These are phyloP conservation scores for Lentithecium fluviatile DNA, from an alignment of 495 filamentous ascomycete species.

Conservation along the genomic window DNA sequence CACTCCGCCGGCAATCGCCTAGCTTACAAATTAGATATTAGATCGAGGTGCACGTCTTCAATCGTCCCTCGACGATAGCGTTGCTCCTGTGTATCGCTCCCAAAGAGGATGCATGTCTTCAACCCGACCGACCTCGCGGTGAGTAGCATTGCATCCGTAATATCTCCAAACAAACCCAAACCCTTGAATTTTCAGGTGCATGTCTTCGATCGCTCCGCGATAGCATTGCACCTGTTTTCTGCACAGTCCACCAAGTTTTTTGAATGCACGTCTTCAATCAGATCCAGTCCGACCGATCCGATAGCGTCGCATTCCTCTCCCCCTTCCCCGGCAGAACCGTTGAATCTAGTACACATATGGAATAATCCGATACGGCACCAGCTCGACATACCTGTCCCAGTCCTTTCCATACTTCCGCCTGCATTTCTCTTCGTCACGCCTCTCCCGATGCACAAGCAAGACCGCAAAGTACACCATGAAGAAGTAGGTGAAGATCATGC, in stretches of 20 bases:
- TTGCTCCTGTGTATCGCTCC: background rate
- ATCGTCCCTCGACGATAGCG: conserved; percentile 13
- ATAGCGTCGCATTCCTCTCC: conserved; percentile 22
- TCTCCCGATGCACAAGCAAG: conserved; percentile 84
- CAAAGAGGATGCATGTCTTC: conserved; percentile 24
- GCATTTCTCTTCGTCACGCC: conserved; percentile 92
- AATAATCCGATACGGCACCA: conserved; percentile 81
- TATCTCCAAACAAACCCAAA: background rate
- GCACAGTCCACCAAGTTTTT: background rate
- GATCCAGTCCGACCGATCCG: conserved; percentile 4
- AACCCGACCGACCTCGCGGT: conserved; percentile 22
- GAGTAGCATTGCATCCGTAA: conserved; percentile 19
- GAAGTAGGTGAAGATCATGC: conserved; percentile 89
- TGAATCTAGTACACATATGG: conserved; percentile 76
- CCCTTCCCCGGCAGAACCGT: background rate
- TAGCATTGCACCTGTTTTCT: conserved; percentile 1
- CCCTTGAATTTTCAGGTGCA: background rate
- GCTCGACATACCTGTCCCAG: conserved; percentile 84
- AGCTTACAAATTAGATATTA: conserved; percentile 14
- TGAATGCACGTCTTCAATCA: conserved; percentile 29
- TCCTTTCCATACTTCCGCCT: conserved; percentile 86
- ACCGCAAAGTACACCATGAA: conserved; percentile 92
- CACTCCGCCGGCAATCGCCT: background rate
- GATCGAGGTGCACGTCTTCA: conserved; percentile 16
- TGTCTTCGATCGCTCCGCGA: conserved; percentile 13